phyloP scores from a whole-genome alignment of 148 eudicot genomes.

The Vaccinium vitisidaea region DNA sequence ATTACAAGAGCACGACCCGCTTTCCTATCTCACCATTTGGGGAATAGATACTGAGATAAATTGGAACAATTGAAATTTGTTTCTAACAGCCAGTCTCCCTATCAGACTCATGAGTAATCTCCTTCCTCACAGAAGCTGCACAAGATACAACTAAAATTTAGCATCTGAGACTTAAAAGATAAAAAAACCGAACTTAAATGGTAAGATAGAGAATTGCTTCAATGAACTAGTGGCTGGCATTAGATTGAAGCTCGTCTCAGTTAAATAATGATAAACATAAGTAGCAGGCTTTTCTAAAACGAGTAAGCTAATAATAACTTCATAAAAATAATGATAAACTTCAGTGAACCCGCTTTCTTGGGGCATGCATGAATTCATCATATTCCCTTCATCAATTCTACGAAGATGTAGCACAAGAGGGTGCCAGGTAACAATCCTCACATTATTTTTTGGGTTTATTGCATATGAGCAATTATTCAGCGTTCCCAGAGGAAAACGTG shows the following conservation, averaged over 20 bases:
- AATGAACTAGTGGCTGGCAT: background rate
- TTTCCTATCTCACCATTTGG: conserved; percentile 82
- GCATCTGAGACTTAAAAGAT: conserved; percentile 1
- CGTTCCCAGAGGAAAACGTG: no score
- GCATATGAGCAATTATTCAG: background rate
- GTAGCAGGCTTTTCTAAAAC: background rate
- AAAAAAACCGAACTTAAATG: background rate
- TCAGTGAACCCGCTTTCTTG: conserved; percentile 73
- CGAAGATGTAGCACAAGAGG: conserved; percentile 98
- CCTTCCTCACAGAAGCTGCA: conserved; percentile 95
- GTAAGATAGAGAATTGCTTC: background rate
- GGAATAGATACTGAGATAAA: conserved; percentile 90
- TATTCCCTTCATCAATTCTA: conserved; percentile 90
- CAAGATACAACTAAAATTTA: conserved; percentile 19
- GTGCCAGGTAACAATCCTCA: conserved; percentile 85
- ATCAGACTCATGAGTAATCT: conserved; percentile 94
- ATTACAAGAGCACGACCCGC: background rate
- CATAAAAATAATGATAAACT: background rate
- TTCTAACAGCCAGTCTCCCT: conserved; percentile 88
- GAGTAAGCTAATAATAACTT: background rate
- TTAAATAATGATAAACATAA: background rate
- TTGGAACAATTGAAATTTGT: conserved; percentile 90
- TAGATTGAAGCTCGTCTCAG: background rate
- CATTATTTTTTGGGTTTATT: background rate
- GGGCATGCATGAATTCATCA: conserved; percentile 94